A percentile compares a stretch with the other conserved stretches of the same genome.
These are phyloP conservation scores for Triticum monococcum DNA, from an alignment of 176 grass and related monocot genomes.

Conservation along the genomic window DNA sequence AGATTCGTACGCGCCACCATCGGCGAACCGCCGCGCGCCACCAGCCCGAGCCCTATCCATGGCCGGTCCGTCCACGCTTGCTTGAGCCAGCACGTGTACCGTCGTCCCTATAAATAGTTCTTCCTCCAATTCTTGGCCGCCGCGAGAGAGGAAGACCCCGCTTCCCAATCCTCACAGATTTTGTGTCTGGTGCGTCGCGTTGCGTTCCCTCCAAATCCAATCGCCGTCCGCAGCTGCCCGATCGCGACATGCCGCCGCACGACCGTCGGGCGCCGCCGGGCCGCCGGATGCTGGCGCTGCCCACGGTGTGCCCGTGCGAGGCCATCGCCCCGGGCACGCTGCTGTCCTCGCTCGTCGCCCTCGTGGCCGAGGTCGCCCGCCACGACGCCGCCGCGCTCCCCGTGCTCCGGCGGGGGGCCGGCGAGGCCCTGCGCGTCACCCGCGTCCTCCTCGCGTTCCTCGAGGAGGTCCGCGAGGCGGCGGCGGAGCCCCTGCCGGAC, in stretches of 20 bases:
- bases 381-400: constrained; percentile 24
- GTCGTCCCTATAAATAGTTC: constrained; percentile 12
- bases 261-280: neutral
- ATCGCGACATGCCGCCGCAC: neutral
- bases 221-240: neutral
- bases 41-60: neutral
- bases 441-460: constrained; percentile 55
- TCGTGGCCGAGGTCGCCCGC: constrained; percentile 31
- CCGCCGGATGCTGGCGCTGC: constrained; percentile 44
- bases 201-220: neutral
- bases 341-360: constrained; percentile 46
- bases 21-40: neutral
- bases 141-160: neutral
- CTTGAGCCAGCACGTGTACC: neutral
- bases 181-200: neutral
- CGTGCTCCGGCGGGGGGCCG: constrained; percentile 35
- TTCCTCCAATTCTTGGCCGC: constrained; percentile 23
- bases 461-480: constrained; percentile 25
- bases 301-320: constrained; percentile 69
- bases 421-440: constrained; percentile 58
- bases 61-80: constrained; percentile 19
- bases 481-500: neutral
- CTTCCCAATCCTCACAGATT: neutral
- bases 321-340: constrained; percentile 42
- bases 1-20: neutral